Evolutionary conservation across 805 yeast genomes (phyloP).

Genomic region (Saccharomycopsis sp.): DNA sequence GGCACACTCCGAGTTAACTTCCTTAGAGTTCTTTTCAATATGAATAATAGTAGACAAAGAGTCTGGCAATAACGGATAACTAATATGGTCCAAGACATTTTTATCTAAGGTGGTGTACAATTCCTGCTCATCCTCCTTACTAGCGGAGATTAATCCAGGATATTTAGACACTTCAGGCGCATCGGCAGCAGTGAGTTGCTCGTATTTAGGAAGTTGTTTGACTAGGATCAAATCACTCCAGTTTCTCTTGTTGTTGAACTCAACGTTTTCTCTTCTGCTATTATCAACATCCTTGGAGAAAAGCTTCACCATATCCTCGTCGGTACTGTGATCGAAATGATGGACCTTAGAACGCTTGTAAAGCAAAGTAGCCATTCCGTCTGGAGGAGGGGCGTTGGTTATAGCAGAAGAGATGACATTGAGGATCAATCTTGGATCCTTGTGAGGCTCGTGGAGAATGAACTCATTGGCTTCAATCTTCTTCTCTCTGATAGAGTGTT

Average conservation of each 20-base stretch:
- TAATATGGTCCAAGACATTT: slow-evolving; percentile 10
- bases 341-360: slow-evolving; percentile 64
- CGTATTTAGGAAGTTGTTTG: slow-evolving; percentile 15
- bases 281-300: slow-evolving; percentile 59
- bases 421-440: slow-evolving; percentile 70
- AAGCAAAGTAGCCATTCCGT: slow-evolving; percentile 70
- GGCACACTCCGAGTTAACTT: slow-evolving; percentile 35
- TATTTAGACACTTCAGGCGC: slow-evolving; percentile 23
- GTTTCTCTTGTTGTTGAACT: slow-evolving; percentile 50
- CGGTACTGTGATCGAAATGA: slow-evolving; percentile 55
- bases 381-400: slow-evolving; percentile 89
- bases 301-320: slow-evolving; percentile 76
- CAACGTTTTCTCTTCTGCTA: slow-evolving; percentile 37
- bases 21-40: slow-evolving; percentile 40
- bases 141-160: slow-evolving; percentile 33
- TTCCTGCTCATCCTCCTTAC: slow-evolving; percentile 1
- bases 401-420: slow-evolving; percentile 89
- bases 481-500: slow-evolving; percentile 34
- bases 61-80: slow-evolving; percentile 41
- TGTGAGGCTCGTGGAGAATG: slow-evolving; percentile 45
- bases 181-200: neutral
- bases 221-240: slow-evolving; percentile 33
- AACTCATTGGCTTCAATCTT: slow-evolving; percentile 34
- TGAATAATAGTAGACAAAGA: slow-evolving; percentile 47
- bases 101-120: slow-evolving; percentile 4